Base-by-base conservation (phyloP, 129 eudicot genomes). In the Pittosporum tobira region DNA sequence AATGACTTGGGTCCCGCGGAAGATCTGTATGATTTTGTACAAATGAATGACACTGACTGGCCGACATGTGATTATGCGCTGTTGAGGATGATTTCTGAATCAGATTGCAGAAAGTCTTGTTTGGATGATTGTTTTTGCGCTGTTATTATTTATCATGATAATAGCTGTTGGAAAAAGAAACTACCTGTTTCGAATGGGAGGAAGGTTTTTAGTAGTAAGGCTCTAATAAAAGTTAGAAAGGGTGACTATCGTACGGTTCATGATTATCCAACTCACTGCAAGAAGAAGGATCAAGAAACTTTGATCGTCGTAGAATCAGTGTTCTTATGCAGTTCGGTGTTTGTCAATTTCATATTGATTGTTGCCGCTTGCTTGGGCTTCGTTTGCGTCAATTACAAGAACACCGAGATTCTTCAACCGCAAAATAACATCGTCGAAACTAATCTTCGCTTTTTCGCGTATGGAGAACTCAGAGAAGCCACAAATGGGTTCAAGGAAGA, bases 111-210 rank as follows among this genome's bases (percentile, higher is more conserved):
- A 48, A 56, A 25, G 24, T 58, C 71, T 55, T 87, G 87, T 34
- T 50, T 69, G 51, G 48, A 73, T 16, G 95, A 86, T 61, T 79
- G 87, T 26, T 59, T 86, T 22, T 86, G 90, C 60, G 84, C 66
- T 20, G 91, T 59, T 27, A 78, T 71, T 4, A 57, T 77, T 38
- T 74, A 9, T 28, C 43, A 66, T 19, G 53, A n/a, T 3, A 28
- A 18, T 13, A 36, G 58, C 8, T 82, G 95, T 64, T 82, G 81
- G 70, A 64, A 51, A 23, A 77, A 77, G 74, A 77, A 58, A 53
- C 49, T 61, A n/a, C 81, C 81, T 14, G 64, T 76, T 8, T 53
- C 69, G 10, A 65, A 69, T 59, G 80, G 80, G 55, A 63, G 66
- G 42, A 47, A 57, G 19, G 82, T 70, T 1, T 16, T 21, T 2